Base-by-base conservation (phyloP, 176 grass and related monocot genomes). In the Triticum urartu region DNA sequence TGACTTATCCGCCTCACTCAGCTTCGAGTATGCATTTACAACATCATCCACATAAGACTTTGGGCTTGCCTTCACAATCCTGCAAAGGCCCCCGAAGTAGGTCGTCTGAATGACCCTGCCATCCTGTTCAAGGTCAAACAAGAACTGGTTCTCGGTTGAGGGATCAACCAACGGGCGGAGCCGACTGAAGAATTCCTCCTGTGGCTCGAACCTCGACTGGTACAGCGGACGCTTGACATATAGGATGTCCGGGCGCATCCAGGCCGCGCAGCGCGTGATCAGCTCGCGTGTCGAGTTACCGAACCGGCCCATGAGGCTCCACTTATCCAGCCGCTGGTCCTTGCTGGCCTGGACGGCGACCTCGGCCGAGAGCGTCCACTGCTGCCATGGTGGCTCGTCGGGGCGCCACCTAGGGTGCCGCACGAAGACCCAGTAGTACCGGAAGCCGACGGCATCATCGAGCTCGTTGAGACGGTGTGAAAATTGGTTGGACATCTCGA, bases 21-120 rank as follows among this genome's bases (percentile, higher is more conserved):
- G 82, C 81, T 91, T 98, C 9, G 91, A 90, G 86, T 95, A 98
- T 0, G 96, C 96, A 75, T 95, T 95, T 10, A 95, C 94, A 61
- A 94, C 92, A 80, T 98, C 96, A 43, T 98, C 96, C 22, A 95
- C 93, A 25, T 98, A 98, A 17, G 96, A 87, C 87, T 98, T 98
- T 42, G 87, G 93, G 83, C 39, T 92, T 9, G 86, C 83, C 89
- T 90, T 98, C 34, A 98, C 88, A 6, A 98, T 89, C 87, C 84
- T 94, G 87, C 97, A 98, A 26, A 98, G 92, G 0, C 94, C 94
- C 15, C 81, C 87, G 4, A 98, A 95, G 82, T 98, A 96, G 59
- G 97, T 92, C 15, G 90, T 88, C 6, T 15, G 83, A 26, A 88
- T 79, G 36, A 89, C 33, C 40, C 35, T 80, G 42, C 91, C 88